Conservation (phyloP, 1,284 basidiomycete genomes). For the Trichosporon faecale region DNA sequence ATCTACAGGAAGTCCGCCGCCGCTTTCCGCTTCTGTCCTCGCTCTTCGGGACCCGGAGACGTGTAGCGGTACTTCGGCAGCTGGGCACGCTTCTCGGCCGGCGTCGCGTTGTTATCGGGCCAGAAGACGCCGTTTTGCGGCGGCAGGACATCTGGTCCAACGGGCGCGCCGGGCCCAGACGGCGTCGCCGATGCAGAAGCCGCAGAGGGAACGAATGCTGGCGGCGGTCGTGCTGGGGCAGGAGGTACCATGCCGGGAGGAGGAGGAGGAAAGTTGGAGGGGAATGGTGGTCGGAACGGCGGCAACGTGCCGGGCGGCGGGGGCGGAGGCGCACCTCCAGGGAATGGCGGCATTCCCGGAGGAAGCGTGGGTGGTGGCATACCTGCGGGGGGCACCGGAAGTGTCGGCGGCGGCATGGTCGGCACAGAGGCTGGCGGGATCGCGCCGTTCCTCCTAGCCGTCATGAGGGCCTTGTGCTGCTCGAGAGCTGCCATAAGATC, state of each 20-base stretch:
- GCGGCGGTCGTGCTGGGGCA: constrained; percentile 33
- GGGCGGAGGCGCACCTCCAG: constrained; percentile 24
- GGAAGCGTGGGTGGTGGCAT: constrained; percentile 44
- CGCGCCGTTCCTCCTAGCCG: constrained; percentile 56
- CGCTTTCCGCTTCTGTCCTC: constrained; percentile 49
- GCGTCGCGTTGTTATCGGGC: constrained; percentile 48
- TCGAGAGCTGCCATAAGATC: constrained; percentile 80
- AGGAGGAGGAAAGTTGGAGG: constrained; percentile 31
- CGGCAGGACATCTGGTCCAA: constrained; percentile 31
- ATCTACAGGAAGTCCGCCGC: constrained; percentile 51
- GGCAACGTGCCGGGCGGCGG: constrained; percentile 23
- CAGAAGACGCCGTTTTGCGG: constrained; percentile 52
- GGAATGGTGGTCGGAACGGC: constrained; percentile 24
- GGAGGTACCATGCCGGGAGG: constrained; percentile 24
- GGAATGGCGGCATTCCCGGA: constrained; percentile 37
- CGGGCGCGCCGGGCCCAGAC: background rate
- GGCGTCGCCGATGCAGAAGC: constrained; percentile 30
- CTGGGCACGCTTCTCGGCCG: constrained; percentile 68
- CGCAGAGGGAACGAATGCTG: constrained; percentile 32
- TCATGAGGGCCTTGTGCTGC: constrained; percentile 91
- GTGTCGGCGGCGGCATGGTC: constrained; percentile 47
- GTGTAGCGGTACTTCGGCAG: constrained; percentile 68
- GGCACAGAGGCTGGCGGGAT: constrained; percentile 40
- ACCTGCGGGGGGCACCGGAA: constrained; percentile 13
- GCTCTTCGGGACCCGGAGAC: constrained; percentile 39